Base-by-base conservation (phyloP, 768 basidiomycete genomes). In the Hygrocybe coccinea region DNA sequence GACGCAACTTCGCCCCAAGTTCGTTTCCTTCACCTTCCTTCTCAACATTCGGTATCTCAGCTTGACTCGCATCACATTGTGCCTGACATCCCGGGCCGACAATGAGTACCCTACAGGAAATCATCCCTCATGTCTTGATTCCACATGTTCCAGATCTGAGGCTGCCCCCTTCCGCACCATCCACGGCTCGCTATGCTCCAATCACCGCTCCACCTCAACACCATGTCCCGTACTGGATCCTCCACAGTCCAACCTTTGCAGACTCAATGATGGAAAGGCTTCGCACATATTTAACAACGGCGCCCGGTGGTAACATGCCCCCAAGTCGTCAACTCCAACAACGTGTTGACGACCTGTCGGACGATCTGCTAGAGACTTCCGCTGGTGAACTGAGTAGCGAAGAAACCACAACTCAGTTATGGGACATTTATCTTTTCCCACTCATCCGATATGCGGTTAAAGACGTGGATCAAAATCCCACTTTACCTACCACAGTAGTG, bases 241-340 rank as follows among this genome's bases (percentile, higher is more conserved):
- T 47, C 45, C 45, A 47, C 45, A 47, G 45, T 47, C 45, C 45
- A 47, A 47, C 45, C 45, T n/a, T 47, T 47, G 45, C 45, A 47
- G 45, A 47, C 45, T 47, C 45, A n/a, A 47, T 47, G 45, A 47
- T 47, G 45, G 45, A 5, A 47, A 47, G 22, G n/a, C 45, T 47
- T 47, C n/a, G 45, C 45, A 47, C n/a, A 47, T 47, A 47, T 47
- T 47, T 47, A 47, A 47, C 14, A n/a, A 47, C 45, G 19, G 45
- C 21, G 7, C 45, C 45, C 22, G 21, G 45, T n/a, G 22, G 45
- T 47, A 47, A 47, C 45, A 47, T 47, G 45, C 22, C 45, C 45
- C 45, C 45, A 21, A 47, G 45, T 47, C 21, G 45, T 47, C 45
- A 21, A 47, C 45, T 47, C 45, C 45, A 47, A 47, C 45, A 47